Evolutionary conservation across 2,329 filamentous ascomycete species (phyloP), one percentile per base, ranked within the genome.

Genomic region (Neonectria faginata): DNA sequence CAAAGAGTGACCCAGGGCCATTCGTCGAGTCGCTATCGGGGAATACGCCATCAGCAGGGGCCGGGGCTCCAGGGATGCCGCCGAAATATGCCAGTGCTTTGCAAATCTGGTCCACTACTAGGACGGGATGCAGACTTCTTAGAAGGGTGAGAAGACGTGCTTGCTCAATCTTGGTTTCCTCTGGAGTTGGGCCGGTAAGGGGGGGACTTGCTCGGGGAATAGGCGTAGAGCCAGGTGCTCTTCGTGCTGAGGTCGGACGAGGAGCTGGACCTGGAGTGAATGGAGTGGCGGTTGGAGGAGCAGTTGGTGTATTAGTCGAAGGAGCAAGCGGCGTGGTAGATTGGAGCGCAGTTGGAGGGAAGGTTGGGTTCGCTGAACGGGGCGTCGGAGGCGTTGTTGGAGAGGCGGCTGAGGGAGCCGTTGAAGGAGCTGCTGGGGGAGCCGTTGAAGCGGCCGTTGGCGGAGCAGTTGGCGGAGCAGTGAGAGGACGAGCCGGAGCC

Each of bases 41-140:
- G 57, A 89, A 90, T 2, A 76, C 78, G 67, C 84, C 80, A 29
- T 81, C 75, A 0, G 83, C 81, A n/a, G 86, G 83, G 6, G 84
- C 82, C 8, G 85, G 84, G 5, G 83, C 84, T 29, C 83, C 84
- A 41, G 87, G 86, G 50, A 86, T 82, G 27, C 88, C 87, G 8
- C 88, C 88, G 75, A 90, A 90, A 69, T 88, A 89, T n/a, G 85
- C 83, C 58, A 90, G 73, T 2, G 86, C 88, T 69, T 85, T 89
- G 72, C 86, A 89, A 36, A 91, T 79, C 70, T 89, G 87, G 64
- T 90, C 87, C 20, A 89, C 87, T 0, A 90, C 85, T 3, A 82
- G 79, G 9, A 82, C 71, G 10, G 88, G 88, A 67, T 86, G 82
- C 11, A 90, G 77, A 45, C 81, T 85, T 52, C 85, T 82, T 20